These are phyloP conservation scores for Themeda triandra DNA, from an alignment of 176 grass and related monocot species.

Conservation along the genomic window DNA sequence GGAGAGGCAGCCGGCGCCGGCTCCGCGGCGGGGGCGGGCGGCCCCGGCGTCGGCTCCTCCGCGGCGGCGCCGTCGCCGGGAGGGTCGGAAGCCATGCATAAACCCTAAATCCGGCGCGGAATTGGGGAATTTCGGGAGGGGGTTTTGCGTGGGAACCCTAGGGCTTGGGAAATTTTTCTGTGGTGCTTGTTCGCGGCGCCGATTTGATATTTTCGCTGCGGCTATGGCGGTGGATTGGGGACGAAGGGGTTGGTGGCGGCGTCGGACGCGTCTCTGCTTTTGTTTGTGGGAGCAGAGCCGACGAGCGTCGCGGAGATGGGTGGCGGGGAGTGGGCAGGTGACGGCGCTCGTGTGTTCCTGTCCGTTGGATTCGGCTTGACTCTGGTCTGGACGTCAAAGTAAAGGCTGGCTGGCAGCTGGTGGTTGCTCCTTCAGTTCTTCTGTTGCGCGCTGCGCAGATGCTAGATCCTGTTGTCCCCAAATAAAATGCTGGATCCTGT, in stretches of 20 bases:
- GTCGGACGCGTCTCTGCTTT: neutral
- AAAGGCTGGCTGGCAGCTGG: too few relatives aligned
- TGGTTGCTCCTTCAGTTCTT: too few relatives aligned
- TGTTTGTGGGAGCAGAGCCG: neutral
- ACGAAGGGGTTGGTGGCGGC: neutral
- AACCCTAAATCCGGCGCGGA: neutral
- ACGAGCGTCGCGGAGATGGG: neutral
- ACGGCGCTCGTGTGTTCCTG: neutral
- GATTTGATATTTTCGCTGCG: neutral
- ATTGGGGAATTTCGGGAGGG: neutral
- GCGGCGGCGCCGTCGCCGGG: slow-evolving; percentile 22
- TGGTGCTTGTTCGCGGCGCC: neutral
- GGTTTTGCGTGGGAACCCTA: neutral
- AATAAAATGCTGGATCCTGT: too few relatives aligned
- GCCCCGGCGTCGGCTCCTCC: slow-evolving; percentile 16
- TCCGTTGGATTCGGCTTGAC: neutral
- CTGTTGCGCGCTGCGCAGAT: too few relatives aligned
- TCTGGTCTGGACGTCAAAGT: neutral
- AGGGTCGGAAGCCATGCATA: slow-evolving; percentile 1
- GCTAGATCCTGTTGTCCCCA: too few relatives aligned
- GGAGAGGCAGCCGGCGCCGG: too few relatives aligned
- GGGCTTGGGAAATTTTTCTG: neutral
- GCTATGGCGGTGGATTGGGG: neutral
- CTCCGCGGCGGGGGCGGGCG: neutral
- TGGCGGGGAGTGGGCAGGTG: neutral